These are phyloP conservation scores for Solanum commersonii DNA, from an alignment of 257 asterid species.

Conservation along the genomic window DNA sequence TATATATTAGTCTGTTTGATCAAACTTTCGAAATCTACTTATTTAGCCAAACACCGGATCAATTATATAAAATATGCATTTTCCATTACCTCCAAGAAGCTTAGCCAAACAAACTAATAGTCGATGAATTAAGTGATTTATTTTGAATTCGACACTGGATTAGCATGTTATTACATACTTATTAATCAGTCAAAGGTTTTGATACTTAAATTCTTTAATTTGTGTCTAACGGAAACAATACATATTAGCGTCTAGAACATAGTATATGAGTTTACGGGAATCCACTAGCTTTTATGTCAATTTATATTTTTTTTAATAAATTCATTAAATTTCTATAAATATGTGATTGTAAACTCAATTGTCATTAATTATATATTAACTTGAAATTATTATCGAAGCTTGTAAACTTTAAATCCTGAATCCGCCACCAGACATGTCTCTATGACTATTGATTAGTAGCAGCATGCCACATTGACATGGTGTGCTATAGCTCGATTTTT, in stretches of 20 bases:
- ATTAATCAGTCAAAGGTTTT: background rate
- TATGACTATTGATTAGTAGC: background rate
- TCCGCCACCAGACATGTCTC: no score
- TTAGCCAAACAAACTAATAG: background rate
- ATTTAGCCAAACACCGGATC: background rate
- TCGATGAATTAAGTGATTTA: background rate
- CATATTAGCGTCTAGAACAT: background rate
- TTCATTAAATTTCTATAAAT: background rate
- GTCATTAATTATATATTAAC: background rate
- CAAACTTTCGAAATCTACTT: background rate
- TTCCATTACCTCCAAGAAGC: background rate
- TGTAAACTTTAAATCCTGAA: background rate
- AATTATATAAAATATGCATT: background rate
- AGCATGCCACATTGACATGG: background rate
- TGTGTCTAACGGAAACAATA: background rate
- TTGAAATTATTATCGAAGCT: background rate
- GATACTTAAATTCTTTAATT: background rate
- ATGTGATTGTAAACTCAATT: no score
- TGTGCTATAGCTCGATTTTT: background rate
- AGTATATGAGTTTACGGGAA: background rate
- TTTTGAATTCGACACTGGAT: background rate
- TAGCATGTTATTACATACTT: background rate
- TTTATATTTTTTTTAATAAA: background rate
- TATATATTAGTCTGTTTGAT: background rate
- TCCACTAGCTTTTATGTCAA: fast-evolving